Evolutionary conservation across 2,329 filamentous ascomycete genomes (phyloP).

Genomic region (Diaporthe aspalathi): DNA sequence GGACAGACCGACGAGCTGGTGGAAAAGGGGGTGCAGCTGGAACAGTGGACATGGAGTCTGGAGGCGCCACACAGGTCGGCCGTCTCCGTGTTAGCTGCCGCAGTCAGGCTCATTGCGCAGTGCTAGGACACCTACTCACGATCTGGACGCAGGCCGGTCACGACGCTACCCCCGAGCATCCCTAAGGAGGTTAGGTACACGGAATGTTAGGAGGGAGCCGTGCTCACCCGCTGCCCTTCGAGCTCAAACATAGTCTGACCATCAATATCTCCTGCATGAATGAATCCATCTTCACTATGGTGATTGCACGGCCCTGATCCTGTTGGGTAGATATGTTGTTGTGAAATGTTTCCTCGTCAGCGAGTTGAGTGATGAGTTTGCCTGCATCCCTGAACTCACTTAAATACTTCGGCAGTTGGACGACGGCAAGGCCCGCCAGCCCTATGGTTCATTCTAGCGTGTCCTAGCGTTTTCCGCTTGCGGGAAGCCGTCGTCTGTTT

Average conservation of each 20-base stretch:
- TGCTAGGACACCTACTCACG: background rate
- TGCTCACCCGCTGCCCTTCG: background rate
- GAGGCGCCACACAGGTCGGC: background rate
- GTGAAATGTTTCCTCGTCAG: background rate
- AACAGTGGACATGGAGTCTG: background rate
- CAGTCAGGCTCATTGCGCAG: background rate
- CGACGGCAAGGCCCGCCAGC: constrained; percentile 17
- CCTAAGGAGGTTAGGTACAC: background rate
- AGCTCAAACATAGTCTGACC: background rate
- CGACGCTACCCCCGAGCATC: background rate
- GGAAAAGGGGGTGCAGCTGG: constrained; percentile 8
- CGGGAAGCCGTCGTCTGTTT: background rate
- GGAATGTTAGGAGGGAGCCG: background rate
- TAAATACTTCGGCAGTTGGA: background rate
- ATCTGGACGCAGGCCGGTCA: background rate
- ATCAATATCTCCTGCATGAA: no score
- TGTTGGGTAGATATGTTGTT: no score
- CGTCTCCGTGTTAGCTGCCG: background rate
- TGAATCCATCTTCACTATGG: no score
- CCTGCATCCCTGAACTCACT: background rate
- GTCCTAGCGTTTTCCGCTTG: background rate
- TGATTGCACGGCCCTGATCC: no score
- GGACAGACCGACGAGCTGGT: background rate
- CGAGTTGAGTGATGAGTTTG: background rate
- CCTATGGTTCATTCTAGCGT: constrained; percentile 10